Conservation (phyloP, 148 eudicot genomes). For the Fagopyrum homotropicum region DNA sequence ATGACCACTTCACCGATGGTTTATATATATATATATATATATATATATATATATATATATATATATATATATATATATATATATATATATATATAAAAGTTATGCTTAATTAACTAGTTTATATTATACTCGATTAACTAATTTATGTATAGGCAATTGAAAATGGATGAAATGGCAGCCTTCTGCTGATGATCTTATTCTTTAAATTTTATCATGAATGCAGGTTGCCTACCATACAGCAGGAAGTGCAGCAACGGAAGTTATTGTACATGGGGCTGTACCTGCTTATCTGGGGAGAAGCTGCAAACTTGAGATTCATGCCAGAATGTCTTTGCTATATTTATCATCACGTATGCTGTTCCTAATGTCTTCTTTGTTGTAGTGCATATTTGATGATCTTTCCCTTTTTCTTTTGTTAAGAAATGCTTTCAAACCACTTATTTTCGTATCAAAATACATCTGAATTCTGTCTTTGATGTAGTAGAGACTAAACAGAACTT, state of each 20-base stretch:
- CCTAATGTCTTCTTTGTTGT: not conserved
- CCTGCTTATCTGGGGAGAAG: constrained; percentile 99
- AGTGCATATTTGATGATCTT: not conserved
- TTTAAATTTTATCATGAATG: constrained; percentile 11
- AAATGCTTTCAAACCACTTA: not conserved
- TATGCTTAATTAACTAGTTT: too few relatives aligned
- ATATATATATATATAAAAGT: too few relatives aligned
- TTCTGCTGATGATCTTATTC: not conserved
- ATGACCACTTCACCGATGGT: not conserved
- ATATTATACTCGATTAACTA: not conserved
- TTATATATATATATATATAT: not conserved
- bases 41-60: too few relatives aligned
- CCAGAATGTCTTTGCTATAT: constrained; percentile 99
- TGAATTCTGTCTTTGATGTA: constrained; percentile 1
- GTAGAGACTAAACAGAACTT: not conserved
- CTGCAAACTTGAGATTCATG: constrained; percentile 98
- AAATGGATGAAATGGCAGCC: not conserved
- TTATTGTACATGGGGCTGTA: constrained; percentile 93
- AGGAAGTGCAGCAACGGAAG: constrained; percentile 96
- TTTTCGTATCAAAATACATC: not conserved
- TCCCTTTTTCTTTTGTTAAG: not conserved
- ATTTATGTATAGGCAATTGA: not conserved
- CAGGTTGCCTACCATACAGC: constrained; percentile 98
- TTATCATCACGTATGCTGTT: constrained; percentile 78
- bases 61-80: too few relatives aligned